Evolutionary conservation across 2,329 filamentous ascomycete genomes (phyloP).

Genomic region (Macrophomina tecta): DNA sequence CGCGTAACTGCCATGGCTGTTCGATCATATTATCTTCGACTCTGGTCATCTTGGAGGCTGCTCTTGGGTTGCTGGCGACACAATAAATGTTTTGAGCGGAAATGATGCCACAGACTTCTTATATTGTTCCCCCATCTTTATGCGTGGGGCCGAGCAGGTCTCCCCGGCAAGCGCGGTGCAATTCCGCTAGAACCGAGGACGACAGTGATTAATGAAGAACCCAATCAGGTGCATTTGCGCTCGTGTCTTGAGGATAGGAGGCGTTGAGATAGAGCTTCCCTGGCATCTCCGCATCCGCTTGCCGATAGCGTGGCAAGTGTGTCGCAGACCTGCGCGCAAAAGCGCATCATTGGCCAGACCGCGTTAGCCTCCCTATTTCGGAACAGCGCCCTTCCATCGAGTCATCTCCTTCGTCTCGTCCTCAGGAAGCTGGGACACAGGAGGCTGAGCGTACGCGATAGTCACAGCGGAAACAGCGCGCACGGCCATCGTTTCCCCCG

Average conservation of each 20-base stretch:
- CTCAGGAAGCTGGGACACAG: not conserved
- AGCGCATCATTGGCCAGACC: slow-evolving; percentile 1
- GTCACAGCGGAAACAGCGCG: slow-evolving; percentile 1
- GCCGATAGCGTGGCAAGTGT: not conserved
- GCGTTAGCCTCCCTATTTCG: not conserved
- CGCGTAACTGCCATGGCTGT: slow-evolving; percentile 17
- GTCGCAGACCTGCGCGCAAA: slow-evolving; percentile 7
- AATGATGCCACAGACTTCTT: not conserved
- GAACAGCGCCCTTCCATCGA: not conserved
- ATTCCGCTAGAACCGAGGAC: slow-evolving; percentile 11
- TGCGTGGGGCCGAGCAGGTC: not conserved
- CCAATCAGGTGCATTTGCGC: slow-evolving; percentile 12
- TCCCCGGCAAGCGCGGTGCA: not conserved
- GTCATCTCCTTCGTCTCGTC: not conserved
- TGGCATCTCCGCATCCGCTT: slow-evolving; percentile 6
- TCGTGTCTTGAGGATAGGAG: not conserved
- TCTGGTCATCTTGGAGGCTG: not conserved
- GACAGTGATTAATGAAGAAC: too few species aligned
- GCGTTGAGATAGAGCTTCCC: not conserved
- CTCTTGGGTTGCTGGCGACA: not conserved
- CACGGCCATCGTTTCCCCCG: not conserved
- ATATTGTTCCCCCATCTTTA: not conserved
- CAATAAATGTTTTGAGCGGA: not conserved
- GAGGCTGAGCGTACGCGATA: not conserved
- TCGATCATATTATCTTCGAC: not conserved